Evolutionary conservation across 768 basidiomycete genomes (phyloP), one percentile per base, ranked within the genome.

Genomic region (Lactarius tabidus): DNA sequence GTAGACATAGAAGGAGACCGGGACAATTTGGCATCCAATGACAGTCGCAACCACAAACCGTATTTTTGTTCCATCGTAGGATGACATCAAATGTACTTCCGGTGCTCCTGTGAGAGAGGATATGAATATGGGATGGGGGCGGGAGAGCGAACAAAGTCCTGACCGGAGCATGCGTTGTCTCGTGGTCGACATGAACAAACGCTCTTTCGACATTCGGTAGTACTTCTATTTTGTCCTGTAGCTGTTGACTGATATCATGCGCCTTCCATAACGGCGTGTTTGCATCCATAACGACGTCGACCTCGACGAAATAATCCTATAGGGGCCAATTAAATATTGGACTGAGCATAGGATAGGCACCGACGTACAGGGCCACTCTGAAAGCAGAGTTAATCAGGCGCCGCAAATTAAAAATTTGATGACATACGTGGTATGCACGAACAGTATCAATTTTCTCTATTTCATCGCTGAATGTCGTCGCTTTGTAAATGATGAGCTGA

Each of bases 101-200:
- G 78, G 57, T 82, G 81, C 67, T 81, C 80, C 80, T 82, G 66
- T 59, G 43, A 26, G 36, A 15, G 10, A 43, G 58, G 48, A 26
- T 51, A 26, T 1, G 26, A 51, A 51, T 33, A 60, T 59, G 28
- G 39, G 33, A 52, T 52, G 57, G 57, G 33, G 38, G 60, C n/a
- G 39, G 41, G 58, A 38, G 48, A 45, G 62, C n/a, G 28, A 67
- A 38, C 26, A 35, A 26, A 39, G 29, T 35, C 71, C 81, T 54
- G 62, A 87, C 86, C 14, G 86, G 86, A 57, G 77, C 72, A 76
- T 95, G 94, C n/a, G 87, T 89, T 6, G 90, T 89, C 77, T 96
- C 95, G 71, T 96, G 89, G 76, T 97, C 95, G 64, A 96, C 92
- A 73, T 97, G 95, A 29, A 97, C 93, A 74, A 95, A 97, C 41